Base-by-base conservation (phyloP, 2,329 filamentous ascomycete genomes). In the Colletotrichum somersetense region DNA sequence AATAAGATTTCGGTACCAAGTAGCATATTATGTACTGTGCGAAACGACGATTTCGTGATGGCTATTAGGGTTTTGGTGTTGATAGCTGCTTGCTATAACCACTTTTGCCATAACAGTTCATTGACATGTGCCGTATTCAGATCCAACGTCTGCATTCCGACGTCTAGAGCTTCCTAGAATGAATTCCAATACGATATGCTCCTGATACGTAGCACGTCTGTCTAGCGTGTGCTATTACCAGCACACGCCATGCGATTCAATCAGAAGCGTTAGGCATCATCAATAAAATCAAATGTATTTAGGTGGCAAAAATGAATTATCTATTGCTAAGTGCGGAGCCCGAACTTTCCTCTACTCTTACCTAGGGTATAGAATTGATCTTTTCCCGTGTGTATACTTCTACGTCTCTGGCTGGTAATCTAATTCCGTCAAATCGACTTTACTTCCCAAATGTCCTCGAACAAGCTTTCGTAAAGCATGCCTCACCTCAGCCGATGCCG, bases 381-480 rank as follows among this genome's bases (percentile, higher is more conserved):
- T 57, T 57, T 57, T 7, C 33, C 2, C 8, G 55, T 57, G 20
- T 30, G 33, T 23, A 59, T 46, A 3, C 20, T 30, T 59, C 30
- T 59, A 59, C 14, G 11, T 23, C 38, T 44, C 44, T 23, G 12
- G 59, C n/a, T 62, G 12, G 59, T 62, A 62, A 23, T 62, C 59
- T 23, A 62, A 62, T 23, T 62, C 59, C 6, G 18, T 62, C 12
- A 62, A 50, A 11, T 62, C 33, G 12, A 62, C 59, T 62, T 62
- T 62, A 10, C 44, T 62, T 62, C 44, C 59, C 12, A 62, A 62
- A 62, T 62, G 52, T 12, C 59, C 59, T 42, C 18, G 18, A 33
- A 62, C 20, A 62, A 62, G 59, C 59, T 62, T 62, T 62, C 20
- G 30, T 38, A 62, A 62, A 23, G 59, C 33, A 52, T 35, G 33